These are phyloP conservation scores for Yamadazyma dushanensis DNA, from an alignment of 1,139 yeast genomes.

Conservation along the genomic window DNA sequence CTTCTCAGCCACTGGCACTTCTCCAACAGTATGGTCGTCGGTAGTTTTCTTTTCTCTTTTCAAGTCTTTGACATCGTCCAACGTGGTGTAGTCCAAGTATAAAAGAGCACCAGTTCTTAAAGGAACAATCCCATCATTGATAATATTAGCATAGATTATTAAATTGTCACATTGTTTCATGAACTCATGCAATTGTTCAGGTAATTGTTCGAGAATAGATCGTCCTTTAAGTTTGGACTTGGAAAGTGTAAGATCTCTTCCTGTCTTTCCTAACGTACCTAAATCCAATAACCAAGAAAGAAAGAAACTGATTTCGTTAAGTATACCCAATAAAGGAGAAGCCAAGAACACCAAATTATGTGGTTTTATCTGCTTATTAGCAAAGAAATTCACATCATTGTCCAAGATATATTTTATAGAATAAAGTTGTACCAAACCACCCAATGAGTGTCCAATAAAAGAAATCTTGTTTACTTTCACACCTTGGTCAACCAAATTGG, in stretches of 20 bases:
- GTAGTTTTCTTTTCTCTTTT: constrained; percentile 17
- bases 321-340: constrained; percentile 81
- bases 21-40: constrained; percentile 13
- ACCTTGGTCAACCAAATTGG: constrained; percentile 24
- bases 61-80: constrained; percentile 35
- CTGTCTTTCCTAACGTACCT: constrained; percentile 90
- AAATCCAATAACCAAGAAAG: constrained; percentile 80
- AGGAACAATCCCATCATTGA: constrained; percentile 95
- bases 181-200: constrained; percentile 76
- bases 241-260: constrained; percentile 78
- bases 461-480: constrained; percentile 60
- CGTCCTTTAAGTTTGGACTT: constrained; percentile 28
- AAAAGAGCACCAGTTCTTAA: constrained; percentile 58
- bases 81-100: constrained; percentile 46
- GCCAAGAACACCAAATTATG: constrained; percentile 80
- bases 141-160: constrained; percentile 75
- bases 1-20: constrained; percentile 13
- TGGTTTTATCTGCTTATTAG: constrained; percentile 51
- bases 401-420: constrained; percentile 78
- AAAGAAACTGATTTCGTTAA: constrained; percentile 81
- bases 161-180: constrained; percentile 63
- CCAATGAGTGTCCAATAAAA: constrained; percentile 88
- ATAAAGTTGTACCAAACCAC: constrained; percentile 87
- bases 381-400: constrained; percentile 55
- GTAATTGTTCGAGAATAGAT: constrained; percentile 72